A percentile compares a stretch with the other conserved stretches of the same genome.
These are phyloP conservation scores for Bryopsis sp. DNA, from an alignment of 139 green algal genomes.

Conservation along the genomic window DNA sequence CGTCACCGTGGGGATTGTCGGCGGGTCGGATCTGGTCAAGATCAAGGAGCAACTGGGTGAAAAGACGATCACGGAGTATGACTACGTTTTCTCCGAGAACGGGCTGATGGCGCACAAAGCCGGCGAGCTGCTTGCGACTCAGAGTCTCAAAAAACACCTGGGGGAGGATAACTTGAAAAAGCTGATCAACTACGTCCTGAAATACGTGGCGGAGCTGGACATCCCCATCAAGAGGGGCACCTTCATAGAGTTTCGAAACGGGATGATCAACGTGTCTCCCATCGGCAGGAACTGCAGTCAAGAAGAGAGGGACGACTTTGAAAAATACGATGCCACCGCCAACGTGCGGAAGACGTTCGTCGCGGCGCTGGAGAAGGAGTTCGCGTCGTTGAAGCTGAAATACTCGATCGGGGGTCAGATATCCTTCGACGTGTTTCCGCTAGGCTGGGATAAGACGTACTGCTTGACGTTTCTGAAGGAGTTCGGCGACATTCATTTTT, in stretches of 20 bases:
- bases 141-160: conserved; percentile 51
- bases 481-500: conserved; percentile 98
- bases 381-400: conserved; percentile 77
- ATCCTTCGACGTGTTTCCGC: conserved; percentile 93
- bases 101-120: conserved; percentile 90
- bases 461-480: conserved; percentile 91
- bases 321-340: conserved; percentile 70
- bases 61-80: conserved; percentile 63
- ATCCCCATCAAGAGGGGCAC: conserved; percentile 98
- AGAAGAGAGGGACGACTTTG: conserved; percentile 91
- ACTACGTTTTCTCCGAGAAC: conserved; percentile 98
- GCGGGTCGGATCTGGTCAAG: conserved; percentile 92
- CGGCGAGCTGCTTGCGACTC: conserved; percentile 53
- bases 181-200: conserved; percentile 89
- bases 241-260: conserved; percentile 98
- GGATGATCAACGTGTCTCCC: conserved; percentile 97
- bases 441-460: conserved; percentile 99
- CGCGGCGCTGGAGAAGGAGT: conserved; percentile 71
- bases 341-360: conserved; percentile 79
- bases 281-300: conserved; percentile 97
- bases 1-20: conserved; percentile 92
- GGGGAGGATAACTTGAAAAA: conserved; percentile 78
- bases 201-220: conserved; percentile 93
- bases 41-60: conserved; percentile 93
- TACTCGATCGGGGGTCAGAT: conserved; percentile 98